These are phyloP conservation scores for Aspergillus viridinutans DNA, from an alignment of 2,329 filamentous ascomycete species.

Conservation along the genomic window DNA sequence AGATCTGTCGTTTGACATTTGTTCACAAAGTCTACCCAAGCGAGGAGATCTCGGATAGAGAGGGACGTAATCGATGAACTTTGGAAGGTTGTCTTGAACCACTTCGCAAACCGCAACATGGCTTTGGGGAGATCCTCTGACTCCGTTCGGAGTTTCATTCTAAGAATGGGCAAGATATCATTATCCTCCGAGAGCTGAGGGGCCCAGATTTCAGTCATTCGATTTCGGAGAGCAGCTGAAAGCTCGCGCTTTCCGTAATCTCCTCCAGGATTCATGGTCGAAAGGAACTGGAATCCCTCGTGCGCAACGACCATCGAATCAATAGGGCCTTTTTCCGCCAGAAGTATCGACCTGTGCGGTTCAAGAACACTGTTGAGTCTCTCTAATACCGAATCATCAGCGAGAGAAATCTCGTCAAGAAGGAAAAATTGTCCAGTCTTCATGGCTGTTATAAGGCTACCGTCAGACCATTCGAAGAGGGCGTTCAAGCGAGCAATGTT, in stretches of 20 bases:
- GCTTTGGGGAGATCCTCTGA: conserved; percentile 57
- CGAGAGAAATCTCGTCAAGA: conserved; percentile 94
- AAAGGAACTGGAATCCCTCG: conserved; percentile 88
- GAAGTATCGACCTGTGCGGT: conserved; percentile 74
- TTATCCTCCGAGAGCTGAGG: conserved; percentile 77
- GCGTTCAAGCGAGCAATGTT: conserved; percentile 67
- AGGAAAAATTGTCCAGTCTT: conserved; percentile 84
- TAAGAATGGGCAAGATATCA: conserved; percentile 83
- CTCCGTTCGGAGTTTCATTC: conserved; percentile 62
- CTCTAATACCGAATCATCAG: conserved; percentile 95
- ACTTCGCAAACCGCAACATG: conserved; percentile 84
- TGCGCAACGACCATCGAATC: conserved; percentile 74
- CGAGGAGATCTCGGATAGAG: conserved; percentile 86
- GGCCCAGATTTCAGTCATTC: conserved; percentile 99
- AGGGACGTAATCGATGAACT: conserved; percentile 72
- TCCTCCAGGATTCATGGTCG: conserved; percentile 98
- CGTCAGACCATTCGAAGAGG: conserved; percentile 94
- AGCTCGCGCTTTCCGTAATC: conserved; percentile 98
- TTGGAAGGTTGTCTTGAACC: conserved; percentile 81
- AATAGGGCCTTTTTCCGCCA: conserved; percentile 88
- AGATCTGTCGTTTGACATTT: conserved; percentile 50
- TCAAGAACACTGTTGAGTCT: conserved; percentile 95
- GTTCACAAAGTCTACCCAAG: conserved; percentile 93
- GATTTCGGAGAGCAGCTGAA: conserved; percentile 88
- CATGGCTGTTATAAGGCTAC: conserved; percentile 92